Evolutionary conservation across 2,329 filamentous ascomycete species (phyloP).

Genomic region (Penicillium sp.): DNA sequence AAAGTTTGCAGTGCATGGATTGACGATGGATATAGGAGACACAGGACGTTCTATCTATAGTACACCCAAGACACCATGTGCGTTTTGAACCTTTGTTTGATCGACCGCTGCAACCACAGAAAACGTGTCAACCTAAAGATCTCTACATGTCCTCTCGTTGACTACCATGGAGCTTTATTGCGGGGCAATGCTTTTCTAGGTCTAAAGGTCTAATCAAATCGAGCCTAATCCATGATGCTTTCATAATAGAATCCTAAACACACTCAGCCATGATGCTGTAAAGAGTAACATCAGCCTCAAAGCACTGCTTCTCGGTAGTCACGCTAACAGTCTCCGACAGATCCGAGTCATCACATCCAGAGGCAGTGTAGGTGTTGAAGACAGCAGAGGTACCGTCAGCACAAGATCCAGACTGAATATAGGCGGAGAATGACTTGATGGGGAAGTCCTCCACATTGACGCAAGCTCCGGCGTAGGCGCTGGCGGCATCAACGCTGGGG

Average conservation of each 20-base stretch:
- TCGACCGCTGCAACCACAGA: too few species aligned
- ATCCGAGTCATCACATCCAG: slow-evolving; percentile 1
- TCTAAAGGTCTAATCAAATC: too few species aligned
- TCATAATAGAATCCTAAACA: background rate
- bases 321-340: slow-evolving; percentile 2
- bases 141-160: too few species aligned
- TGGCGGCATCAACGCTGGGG: slow-evolving; percentile 5
- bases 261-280: slow-evolving; percentile 6
- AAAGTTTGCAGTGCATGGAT: background rate
- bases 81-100: too few species aligned
- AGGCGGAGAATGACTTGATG: slow-evolving; percentile 17
- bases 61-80: background rate
- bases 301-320: slow-evolving; percentile 6
- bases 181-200: too few species aligned
- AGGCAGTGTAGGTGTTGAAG: slow-evolving; percentile 6
- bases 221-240: background rate
- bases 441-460: slow-evolving; percentile 17
- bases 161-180: too few species aligned
- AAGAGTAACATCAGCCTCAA: slow-evolving; percentile 6
- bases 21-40: background rate
- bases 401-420: slow-evolving; percentile 12
- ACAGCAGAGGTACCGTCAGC: slow-evolving; percentile 17
- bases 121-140: too few species aligned
- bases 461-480: slow-evolving; percentile 10
- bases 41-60: background rate